These are phyloP conservation scores for Mortierella sp. DNA, from an alignment of 371 early-diverging fungal genomes.

Conservation along the genomic window DNA sequence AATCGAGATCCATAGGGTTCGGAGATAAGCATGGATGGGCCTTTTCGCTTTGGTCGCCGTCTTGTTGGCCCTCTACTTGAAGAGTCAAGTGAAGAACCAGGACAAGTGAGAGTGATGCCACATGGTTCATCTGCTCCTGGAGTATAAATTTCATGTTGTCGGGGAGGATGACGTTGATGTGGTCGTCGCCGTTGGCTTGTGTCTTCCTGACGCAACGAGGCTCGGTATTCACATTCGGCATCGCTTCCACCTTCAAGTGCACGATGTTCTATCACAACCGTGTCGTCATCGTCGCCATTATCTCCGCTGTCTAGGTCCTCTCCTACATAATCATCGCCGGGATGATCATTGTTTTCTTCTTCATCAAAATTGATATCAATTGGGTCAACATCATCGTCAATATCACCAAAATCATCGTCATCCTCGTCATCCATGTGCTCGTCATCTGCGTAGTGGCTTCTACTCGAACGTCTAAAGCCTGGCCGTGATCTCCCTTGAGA, in stretches of 20 bases:
- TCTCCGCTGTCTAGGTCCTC: conserved; percentile 32
- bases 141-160: too few species aligned
- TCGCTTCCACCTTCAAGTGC: too few species aligned
- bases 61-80: too few species aligned
- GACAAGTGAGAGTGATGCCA: too few species aligned
- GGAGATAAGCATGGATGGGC: conserved; percentile 33
- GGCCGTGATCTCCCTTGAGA: neutral
- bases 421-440: conserved; percentile 16
- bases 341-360: neutral
- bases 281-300: conserved; percentile 11
- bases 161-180: too few species aligned
- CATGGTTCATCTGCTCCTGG: too few species aligned
- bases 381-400: conserved; percentile 17
- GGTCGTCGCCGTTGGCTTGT: too few species aligned
- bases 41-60: conserved; percentile 3
- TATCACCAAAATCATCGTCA: conserved; percentile 13
- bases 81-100: too few species aligned
- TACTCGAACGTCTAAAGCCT: neutral
- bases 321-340: conserved; percentile 32
- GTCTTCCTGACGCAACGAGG: too few species aligned
- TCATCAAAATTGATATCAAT: conserved; percentile 1
- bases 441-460: neutral
- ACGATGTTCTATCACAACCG: too few species aligned
- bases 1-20: conserved; percentile 44
- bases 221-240: too few species aligned